These are phyloP conservation scores for Nissolia schottii DNA, from an alignment of 306 rosid genomes.

Conservation along the genomic window DNA sequence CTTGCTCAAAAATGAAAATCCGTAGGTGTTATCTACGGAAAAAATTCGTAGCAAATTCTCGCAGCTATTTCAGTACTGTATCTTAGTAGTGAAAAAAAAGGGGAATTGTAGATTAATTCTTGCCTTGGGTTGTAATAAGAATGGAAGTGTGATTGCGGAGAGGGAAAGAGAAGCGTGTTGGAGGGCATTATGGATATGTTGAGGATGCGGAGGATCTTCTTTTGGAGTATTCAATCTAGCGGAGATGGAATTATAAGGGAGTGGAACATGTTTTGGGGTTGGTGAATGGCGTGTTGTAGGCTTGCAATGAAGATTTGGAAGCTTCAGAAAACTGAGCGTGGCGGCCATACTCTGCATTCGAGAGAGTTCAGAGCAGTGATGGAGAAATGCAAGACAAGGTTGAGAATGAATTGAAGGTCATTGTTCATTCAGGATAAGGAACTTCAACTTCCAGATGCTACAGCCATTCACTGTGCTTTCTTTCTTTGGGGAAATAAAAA, in stretches of 20 bases:
- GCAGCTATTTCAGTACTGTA: too few relatives aligned
- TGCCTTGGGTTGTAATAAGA: slow-evolving; percentile 50
- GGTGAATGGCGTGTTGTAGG: slow-evolving; percentile 16
- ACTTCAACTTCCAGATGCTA: neutral
- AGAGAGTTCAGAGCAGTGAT: neutral
- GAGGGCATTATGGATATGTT: slow-evolving; percentile 23
- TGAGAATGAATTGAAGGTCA: too few relatives aligned
- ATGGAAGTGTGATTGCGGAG: slow-evolving; percentile 57
- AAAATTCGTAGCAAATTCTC: too few relatives aligned
- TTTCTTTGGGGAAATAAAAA: too few relatives aligned
- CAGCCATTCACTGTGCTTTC: neutral
- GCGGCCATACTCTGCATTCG: slow-evolving; percentile 51
- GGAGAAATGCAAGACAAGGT: neutral
- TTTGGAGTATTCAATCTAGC: slow-evolving; percentile 27
- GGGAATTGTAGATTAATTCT: neutral
- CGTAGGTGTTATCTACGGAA: too few relatives aligned
- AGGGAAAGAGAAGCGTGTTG: slow-evolving; percentile 60
- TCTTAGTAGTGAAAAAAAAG: too few relatives aligned
- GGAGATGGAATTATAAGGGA: slow-evolving; percentile 25
- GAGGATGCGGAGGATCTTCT: slow-evolving; percentile 19
- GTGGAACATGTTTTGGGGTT: slow-evolving; percentile 21
- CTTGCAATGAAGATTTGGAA: slow-evolving; percentile 37
- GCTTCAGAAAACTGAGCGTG: slow-evolving; percentile 58
- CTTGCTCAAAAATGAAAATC: too few relatives aligned
- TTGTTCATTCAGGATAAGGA: too few relatives aligned